Base-by-base conservation (phyloP, 441 rosid genomes). In the Adansonia rubrostipa region DNA sequence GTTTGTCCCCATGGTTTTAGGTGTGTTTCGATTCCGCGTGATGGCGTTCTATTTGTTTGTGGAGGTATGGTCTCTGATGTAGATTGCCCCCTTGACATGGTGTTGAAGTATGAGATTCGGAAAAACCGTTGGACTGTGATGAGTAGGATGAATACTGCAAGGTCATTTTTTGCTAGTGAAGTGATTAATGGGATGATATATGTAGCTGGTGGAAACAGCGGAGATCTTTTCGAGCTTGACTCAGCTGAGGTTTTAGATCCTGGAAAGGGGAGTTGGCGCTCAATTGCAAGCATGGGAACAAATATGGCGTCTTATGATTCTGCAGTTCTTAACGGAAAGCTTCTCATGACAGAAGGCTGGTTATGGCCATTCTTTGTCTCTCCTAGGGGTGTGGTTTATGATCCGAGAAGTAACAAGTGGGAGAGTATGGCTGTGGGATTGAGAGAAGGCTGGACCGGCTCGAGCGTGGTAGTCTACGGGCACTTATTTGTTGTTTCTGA, bases 391-490 rank as follows among this genome's bases (percentile, higher is more conserved):
- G 97, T 91, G 77, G 92, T 95, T 36, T 95, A 93, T 77, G 97
- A 95, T 79, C 97, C 99, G 11, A 87, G 76, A 75, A 82, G 86
- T 0, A 84, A 93, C 78, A 81, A 77, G 13, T 93, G 98, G 98
- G 96, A 93, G 78, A 86, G 77, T 66, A 95, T 95, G 99, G 83
- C 94, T 1, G 89, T 85, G 53, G 98, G 98, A 71, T 75, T 95
- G 71, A 84, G 91, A 78, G 97, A 95, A 86, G 99, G 99, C 17
- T 95, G 99, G 98, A 93, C 98, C 0, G 99, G 99, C 71, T 91
- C 97, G 3, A 95, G 97, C 73, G 94, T 93, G 0, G 97, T 95
- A 74, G 85, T 95, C 15, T 85, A 91, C 14, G 95, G 86, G 24
- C 88, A 86, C 75, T 85, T 95, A 74, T 95, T 95, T 77, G 91